Evolutionary conservation across 2,329 filamentous ascomycete genomes (phyloP).

Genomic region (Aphanocladium album): DNA sequence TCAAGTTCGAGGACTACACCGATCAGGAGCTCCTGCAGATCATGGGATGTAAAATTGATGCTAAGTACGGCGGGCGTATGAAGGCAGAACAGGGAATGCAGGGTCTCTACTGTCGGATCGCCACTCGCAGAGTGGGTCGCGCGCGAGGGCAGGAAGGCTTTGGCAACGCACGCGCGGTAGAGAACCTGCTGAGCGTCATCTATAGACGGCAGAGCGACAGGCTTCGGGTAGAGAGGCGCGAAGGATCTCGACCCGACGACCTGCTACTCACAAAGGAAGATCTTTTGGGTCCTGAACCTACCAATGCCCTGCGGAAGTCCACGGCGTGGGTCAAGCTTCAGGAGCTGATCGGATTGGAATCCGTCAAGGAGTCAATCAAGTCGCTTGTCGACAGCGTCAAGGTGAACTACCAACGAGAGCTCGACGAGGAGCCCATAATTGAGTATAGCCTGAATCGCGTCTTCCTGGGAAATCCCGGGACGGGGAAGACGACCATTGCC

Average conservation of each 20-base stretch:
- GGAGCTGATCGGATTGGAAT: constrained; percentile 50
- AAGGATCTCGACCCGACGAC: constrained; percentile 45
- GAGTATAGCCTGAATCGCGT: constrained; percentile 62
- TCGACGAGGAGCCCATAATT: constrained; percentile 54
- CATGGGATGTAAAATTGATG: constrained; percentile 47
- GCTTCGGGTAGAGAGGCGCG: constrained; percentile 41
- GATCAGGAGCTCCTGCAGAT: constrained; percentile 62
- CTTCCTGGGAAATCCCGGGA: constrained; percentile 68
- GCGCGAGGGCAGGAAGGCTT: constrained; percentile 62
- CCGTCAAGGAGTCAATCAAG: constrained; percentile 58
- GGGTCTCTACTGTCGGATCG: constrained; percentile 62
- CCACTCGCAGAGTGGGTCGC: constrained; percentile 54
- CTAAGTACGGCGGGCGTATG: constrained; percentile 52
- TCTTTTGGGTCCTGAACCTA: constrained; percentile 65
- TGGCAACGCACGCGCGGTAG: constrained; percentile 65
- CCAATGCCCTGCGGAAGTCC: constrained; percentile 44
- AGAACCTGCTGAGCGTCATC: constrained; percentile 56
- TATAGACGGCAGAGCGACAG: constrained; percentile 54
- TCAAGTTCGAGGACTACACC: constrained; percentile 65
- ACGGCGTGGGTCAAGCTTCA: constrained; percentile 55
- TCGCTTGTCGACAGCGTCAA: constrained; percentile 56
- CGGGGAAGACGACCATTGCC: constrained; percentile 71
- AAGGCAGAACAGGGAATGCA: constrained; percentile 50
- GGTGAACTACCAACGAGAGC: constrained; percentile 61
- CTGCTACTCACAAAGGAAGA: constrained; percentile 60